phyloP scores from a whole-genome alignment of 768 basidiomycete genomes.

The Auricularia auricula-judae region DNA sequence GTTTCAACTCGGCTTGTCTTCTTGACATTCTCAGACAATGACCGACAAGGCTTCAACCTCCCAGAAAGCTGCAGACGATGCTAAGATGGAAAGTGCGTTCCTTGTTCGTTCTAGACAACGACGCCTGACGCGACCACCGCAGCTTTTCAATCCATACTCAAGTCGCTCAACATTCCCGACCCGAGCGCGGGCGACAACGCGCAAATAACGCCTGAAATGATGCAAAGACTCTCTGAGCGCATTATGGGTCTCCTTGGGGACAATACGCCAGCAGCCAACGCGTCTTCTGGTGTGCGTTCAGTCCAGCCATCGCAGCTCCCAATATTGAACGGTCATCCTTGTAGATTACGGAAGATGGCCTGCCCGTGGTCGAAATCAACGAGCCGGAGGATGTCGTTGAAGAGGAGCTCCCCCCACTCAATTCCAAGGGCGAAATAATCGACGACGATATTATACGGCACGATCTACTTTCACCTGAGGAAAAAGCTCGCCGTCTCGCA shows the following conservation, averaged over 20 bases:
- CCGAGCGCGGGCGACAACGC: not conserved
- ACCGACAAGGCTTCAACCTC: not conserved
- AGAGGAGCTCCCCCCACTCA: conserved; percentile 10
- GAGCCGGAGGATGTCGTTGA: conserved; percentile 7
- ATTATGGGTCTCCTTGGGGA: not conserved
- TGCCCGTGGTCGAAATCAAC: conserved; percentile 10
- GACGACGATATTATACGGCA: not conserved
- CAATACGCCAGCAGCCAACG: not conserved
- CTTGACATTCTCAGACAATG: not conserved
- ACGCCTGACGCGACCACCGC: not conserved
- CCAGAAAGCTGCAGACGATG: not conserved
- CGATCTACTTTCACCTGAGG: not conserved
- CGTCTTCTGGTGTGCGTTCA: not conserved
- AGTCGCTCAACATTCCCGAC: conserved; percentile 2
- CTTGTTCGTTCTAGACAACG: no score
- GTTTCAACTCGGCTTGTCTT: not conserved
- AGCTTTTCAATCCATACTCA: conserved; percentile 1
- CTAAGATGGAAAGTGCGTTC: conserved; percentile 1
- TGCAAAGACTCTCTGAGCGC: conserved; percentile 1
- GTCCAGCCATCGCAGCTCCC: not conserved
- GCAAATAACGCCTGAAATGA: conserved; percentile 1
- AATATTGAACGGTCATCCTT: not conserved
- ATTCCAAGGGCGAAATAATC: not conserved
- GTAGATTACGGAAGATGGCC: conserved; percentile 9
- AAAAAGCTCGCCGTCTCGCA: conserved; percentile 12